Evolutionary conservation across 2,329 filamentous ascomycete genomes (phyloP), one percentile per base, ranked within the genome.

Genomic region (Leptographium lundbergii): DNA sequence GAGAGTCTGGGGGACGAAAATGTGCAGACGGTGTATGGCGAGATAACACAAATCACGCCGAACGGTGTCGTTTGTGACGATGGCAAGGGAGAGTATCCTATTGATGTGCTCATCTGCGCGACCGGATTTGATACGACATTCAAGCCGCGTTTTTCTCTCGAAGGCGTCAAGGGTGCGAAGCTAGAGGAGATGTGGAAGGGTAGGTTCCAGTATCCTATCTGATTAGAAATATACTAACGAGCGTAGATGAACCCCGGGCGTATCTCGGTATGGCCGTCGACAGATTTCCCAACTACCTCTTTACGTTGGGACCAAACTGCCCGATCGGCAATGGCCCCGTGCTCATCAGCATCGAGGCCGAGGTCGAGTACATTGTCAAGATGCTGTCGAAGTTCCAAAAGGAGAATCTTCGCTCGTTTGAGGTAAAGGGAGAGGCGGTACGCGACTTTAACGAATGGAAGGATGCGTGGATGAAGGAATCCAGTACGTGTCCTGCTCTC

Each of bases 1-100:
- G 73, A 76, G 62, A 69, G 71, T 14, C 67, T 79, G 54, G 69
- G 69, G 4, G 63, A 74, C 61, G 68, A 71, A 25, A 80, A 81
- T 55, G 74, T 79, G 14, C 65, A 69, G n/a, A 70, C 71, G 7
- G 69, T 77, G 34, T 70, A 70, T 72, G 34, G 67, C 29, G 67
- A 69, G 13, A 70, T 75, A 54, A 64, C 59, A 2, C 61, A 61
- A 11, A 61, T 70, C 0, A 65, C 67, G 6, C 60, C 70, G 65
- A 4, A 61, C 66, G 73, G 74, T 4, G 61, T 67, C 39, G 61
- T 69, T 25, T 60, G 61, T 32, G 66, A 58, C 65, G 63, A 71
- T 57, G 70, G 69, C 27, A 61, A 61, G 54, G 32, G 6, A 34
- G 60, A 65, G 55, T 67, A 71, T 59, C 56, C 66, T 29, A 54